phyloP scores from a whole-genome alignment of 2,329 filamentous ascomycete species.

The Penicillium sp. region DNA sequence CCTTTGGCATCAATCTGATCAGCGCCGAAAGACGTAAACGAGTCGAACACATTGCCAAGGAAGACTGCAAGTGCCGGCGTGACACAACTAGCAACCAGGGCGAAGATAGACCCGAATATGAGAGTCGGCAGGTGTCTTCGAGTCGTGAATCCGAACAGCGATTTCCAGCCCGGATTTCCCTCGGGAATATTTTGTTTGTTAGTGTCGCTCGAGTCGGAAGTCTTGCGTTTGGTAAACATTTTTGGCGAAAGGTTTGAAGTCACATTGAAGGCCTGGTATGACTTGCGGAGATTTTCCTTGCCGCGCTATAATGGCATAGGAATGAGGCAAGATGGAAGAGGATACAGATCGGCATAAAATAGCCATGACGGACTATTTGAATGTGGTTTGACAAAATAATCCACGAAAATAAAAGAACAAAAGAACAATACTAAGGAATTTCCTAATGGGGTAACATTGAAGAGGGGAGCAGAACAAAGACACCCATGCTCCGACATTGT shows the following conservation, averaged over 20 bases:
- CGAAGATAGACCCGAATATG: conserved; percentile 52
- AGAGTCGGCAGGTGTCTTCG: conserved; percentile 57
- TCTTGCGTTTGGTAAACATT: neutral
- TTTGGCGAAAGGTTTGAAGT: neutral
- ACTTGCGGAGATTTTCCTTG: neutral
- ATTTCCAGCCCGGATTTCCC: conserved; percentile 42
- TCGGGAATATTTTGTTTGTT: neutral
- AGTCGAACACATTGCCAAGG: conserved; percentile 71
- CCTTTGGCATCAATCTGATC: conserved; percentile 49
- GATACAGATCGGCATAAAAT: neutral
- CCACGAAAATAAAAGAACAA: too few relatives aligned
- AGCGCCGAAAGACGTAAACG: conserved; percentile 64
- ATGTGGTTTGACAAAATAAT: neutral
- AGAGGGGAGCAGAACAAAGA: conserved; percentile 17
- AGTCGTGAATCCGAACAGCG: conserved; percentile 72
- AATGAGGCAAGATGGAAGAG: neutral
- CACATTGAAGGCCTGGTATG: neutral
- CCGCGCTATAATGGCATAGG: neutral
- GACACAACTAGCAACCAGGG: conserved; percentile 59
- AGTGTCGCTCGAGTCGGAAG: neutral
- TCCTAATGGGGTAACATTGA: conserved; percentile 24
- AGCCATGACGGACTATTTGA: neutral
- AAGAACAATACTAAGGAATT: conserved; percentile 17
- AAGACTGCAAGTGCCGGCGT: conserved; percentile 66
- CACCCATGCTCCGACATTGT: conserved; percentile 20